Percentiles rank a stretch among this genome's conserved stretches.
Evolutionary conservation across 2,329 filamentous ascomycete genomes (phyloP).

Genomic region (Aureobasidium leucospermi): DNA sequence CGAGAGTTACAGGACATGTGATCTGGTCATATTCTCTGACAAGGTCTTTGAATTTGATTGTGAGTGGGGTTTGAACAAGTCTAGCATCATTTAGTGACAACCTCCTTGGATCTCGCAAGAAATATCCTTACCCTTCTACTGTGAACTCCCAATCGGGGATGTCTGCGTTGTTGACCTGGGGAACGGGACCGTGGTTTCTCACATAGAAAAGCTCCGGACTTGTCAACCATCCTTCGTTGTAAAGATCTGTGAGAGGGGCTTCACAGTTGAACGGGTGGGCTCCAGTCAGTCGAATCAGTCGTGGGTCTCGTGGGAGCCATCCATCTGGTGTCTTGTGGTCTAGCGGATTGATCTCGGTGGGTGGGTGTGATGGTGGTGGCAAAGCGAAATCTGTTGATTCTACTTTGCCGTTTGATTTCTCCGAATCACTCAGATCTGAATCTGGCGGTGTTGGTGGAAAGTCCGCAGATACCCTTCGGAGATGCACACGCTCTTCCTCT

Average conservation of each 20-base stretch:
- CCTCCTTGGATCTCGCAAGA: slow-evolving; percentile 20
- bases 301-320: slow-evolving; percentile 71
- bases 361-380: slow-evolving; percentile 54
- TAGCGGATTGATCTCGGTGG: slow-evolving; percentile 59
- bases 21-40: slow-evolving; percentile 69
- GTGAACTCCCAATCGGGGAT: slow-evolving; percentile 74
- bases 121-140: slow-evolving; percentile 54
- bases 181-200: slow-evolving; percentile 80
- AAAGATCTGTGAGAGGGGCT: slow-evolving; percentile 70
- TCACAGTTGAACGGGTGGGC: slow-evolving; percentile 90
- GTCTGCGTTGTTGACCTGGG: slow-evolving; percentile 62
- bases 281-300: slow-evolving; percentile 79
- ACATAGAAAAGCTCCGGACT: slow-evolving; percentile 87
- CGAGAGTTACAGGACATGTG: slow-evolving; percentile 79
- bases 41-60: slow-evolving; percentile 63
- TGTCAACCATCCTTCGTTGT: slow-evolving; percentile 76
- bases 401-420: slow-evolving; percentile 44
- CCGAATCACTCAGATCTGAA: slow-evolving; percentile 25
- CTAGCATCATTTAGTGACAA: background rate
- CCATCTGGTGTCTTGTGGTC: slow-evolving; percentile 77
- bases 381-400: slow-evolving; percentile 49
- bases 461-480: slow-evolving; percentile 20
- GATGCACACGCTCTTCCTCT: slow-evolving; percentile 20
- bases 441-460: slow-evolving; percentile 32
- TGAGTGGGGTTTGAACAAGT: slow-evolving; percentile 71